These are phyloP conservation scores for Hypoxylon sp. DNA, from an alignment of 2,329 filamentous ascomycete genomes.

Conservation along the genomic window DNA sequence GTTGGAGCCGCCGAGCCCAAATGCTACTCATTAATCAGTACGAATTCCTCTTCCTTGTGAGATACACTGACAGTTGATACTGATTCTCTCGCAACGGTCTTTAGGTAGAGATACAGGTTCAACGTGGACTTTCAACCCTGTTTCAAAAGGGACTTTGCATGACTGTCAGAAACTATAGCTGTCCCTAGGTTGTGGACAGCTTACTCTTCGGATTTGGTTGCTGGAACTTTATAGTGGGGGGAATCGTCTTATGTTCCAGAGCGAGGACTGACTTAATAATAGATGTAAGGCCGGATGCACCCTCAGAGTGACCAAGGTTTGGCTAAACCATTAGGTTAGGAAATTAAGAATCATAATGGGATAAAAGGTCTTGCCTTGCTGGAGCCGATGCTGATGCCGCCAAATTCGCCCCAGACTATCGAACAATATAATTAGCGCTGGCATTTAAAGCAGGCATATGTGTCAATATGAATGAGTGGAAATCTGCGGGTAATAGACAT, in stretches of 20 bases:
- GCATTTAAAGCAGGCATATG: too few relatives aligned
- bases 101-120: conserved; percentile 24
- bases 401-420: conserved; percentile 16
- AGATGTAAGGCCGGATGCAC: conserved; percentile 47
- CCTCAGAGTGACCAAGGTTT: conserved; percentile 55
- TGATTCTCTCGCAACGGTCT: conserved; percentile 42
- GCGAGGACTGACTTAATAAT: conserved; percentile 51
- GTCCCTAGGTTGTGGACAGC: too few relatives aligned
- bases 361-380: background rate
- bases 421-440: too few relatives aligned
- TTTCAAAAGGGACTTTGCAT: conserved; percentile 17
- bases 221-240: conserved; percentile 47
- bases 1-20: conserved; percentile 58
- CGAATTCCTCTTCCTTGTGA: too few relatives aligned
- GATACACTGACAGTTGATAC: conserved; percentile 56
- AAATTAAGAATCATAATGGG: too few relatives aligned
- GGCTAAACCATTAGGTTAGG: conserved; percentile 48
- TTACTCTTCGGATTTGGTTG: conserved; percentile 40
- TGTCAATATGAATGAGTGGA: too few relatives aligned
- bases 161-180: too few relatives aligned
- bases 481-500: too few relatives aligned
- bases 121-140: conserved; percentile 19
- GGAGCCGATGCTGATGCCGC: conserved; percentile 30
- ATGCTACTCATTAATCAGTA: too few relatives aligned
- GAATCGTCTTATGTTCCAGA: conserved; percentile 49